These are phyloP conservation scores for Phytopythium montanum DNA, from an alignment of 352 stramenopile genomes.

Conservation along the genomic window DNA sequence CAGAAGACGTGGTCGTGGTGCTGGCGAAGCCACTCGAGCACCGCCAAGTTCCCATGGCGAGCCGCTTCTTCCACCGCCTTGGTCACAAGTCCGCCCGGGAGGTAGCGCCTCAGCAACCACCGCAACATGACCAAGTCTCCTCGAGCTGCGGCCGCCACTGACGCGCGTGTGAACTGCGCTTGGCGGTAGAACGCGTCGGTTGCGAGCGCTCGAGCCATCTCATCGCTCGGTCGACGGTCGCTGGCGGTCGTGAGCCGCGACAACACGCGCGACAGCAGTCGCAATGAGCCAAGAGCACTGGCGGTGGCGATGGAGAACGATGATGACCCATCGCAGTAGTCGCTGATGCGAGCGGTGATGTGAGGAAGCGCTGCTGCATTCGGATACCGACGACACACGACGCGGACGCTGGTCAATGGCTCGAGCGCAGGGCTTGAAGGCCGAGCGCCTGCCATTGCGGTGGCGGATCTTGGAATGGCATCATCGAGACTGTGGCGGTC, in stretches of 20 bases:
- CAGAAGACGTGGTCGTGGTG: conserved; percentile 23
- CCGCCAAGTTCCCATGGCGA: conserved; percentile 16
- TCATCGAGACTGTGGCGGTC: background rate
- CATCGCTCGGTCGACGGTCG: background rate
- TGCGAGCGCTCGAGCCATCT: background rate
- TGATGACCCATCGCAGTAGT: conserved; percentile 9
- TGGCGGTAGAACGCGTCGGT: conserved; percentile 9
- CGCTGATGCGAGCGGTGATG: conserved; percentile 11
- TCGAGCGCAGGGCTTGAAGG: background rate
- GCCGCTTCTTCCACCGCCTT: conserved; percentile 30
- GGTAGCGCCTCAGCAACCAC: conserved; percentile 11
- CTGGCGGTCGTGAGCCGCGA: background rate
- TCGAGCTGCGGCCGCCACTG: background rate
- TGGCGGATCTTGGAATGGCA: background rate
- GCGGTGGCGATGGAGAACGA: conserved; percentile 14
- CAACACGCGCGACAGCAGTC: conserved; percentile 8
- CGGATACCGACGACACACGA: conserved; percentile 14
- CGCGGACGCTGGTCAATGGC: conserved; percentile 10
- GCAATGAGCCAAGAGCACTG: conserved; percentile 14
- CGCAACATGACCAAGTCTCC: conserved; percentile 1
- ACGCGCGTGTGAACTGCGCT: conserved; percentile 11
- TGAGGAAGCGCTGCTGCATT: conserved; percentile 13
- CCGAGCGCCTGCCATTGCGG: background rate
- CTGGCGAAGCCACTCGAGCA: conserved; percentile 29
- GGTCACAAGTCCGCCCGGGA: conserved; percentile 19